Conservation (phyloP, 2,329 filamentous ascomycete genomes). For the Fusarium redolens region DNA sequence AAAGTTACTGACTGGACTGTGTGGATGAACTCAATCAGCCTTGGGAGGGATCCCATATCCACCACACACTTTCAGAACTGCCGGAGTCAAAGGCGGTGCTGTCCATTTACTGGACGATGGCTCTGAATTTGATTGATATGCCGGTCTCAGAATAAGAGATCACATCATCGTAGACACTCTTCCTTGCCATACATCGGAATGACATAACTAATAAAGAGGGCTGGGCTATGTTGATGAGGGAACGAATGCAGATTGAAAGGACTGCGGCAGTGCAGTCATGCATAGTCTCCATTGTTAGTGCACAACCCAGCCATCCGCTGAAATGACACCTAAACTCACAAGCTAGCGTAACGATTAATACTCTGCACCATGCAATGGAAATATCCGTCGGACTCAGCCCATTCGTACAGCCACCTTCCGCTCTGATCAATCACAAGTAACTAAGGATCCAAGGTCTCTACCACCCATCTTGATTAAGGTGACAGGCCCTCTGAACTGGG, state of each 20-base stretch:
- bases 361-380: constrained; percentile 9
- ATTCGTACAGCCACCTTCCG: constrained; percentile 31
- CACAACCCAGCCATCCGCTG: neutral
- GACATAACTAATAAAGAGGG: constrained; percentile 3
- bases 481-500: neutral
- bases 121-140: neutral
- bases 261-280: constrained; percentile 26
- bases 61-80: constrained; percentile 18
- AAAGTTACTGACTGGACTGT: neutral
- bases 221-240: constrained; percentile 19
- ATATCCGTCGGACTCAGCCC: constrained; percentile 31
- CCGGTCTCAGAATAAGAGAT: neutral
- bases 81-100: constrained; percentile 13
- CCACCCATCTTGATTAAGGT: constrained; percentile 12
- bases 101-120: neutral
- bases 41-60: constrained; percentile 34
- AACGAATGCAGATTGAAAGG: constrained; percentile 7
- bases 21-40: constrained; percentile 33
- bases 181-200: constrained; percentile 5
- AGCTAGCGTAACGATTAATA: constrained; percentile 18
- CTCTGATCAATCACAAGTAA: neutral
- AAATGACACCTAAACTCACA: neutral
- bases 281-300: constrained; percentile 24
- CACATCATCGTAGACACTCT: neutral
- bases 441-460: neutral